These are phyloP conservation scores for Aspergillus egyptiacus DNA, from an alignment of 495 filamentous ascomycete species.

Conservation along the genomic window DNA sequence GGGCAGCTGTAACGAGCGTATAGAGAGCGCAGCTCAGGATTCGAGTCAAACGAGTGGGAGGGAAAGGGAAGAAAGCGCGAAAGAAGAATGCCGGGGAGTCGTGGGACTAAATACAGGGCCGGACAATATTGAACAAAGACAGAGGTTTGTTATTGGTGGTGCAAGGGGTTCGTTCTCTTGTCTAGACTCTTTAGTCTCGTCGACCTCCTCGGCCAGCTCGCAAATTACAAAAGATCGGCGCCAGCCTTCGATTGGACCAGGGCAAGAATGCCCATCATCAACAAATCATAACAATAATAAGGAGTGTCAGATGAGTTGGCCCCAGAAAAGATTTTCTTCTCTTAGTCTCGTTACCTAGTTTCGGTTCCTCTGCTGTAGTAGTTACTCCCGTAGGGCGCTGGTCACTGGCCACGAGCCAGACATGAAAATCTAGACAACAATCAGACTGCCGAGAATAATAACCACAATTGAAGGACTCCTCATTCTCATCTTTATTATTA, in stretches of 20 bases:
- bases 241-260: conserved; percentile 3
- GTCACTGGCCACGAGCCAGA: no score
- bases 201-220: no score
- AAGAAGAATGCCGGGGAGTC: conserved; percentile 2
- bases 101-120: conserved; percentile 12
- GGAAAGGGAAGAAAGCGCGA: conserved; percentile 9
- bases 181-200: no score
- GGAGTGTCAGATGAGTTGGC: background rate
- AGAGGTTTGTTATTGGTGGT: conserved; percentile 6
- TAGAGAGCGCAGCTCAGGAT: conserved; percentile 27
- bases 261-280: conserved; percentile 2
- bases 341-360: no score
- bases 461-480: no score
- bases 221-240: conserved; percentile 11
- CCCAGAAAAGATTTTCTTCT: background rate
- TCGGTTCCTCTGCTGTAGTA: no score
- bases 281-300: no score
- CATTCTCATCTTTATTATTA: background rate
- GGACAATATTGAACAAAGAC: background rate
- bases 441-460: no score
- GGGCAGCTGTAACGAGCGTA: conserved; percentile 22
- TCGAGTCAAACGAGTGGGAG: conserved; percentile 17
- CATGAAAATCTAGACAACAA: no score
- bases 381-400: no score
- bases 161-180: conserved; percentile 14